These are phyloP conservation scores for Colletotrichum acutatum DNA, from an alignment of 2,329 filamentous ascomycete species.

Conservation along the genomic window DNA sequence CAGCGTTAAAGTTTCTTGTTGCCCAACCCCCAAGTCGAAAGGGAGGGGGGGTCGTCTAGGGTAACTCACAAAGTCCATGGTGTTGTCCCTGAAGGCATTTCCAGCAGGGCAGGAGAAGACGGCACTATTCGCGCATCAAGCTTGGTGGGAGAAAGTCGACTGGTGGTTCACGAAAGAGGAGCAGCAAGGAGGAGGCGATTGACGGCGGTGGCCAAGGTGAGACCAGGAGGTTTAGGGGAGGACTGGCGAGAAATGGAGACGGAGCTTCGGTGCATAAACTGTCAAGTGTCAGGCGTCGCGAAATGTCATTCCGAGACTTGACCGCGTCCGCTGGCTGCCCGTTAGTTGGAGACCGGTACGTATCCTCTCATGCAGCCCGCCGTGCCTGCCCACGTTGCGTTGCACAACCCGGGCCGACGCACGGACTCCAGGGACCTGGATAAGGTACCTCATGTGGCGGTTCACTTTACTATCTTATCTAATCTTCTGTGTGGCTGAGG, in stretches of 20 bases:
- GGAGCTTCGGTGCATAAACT: constrained; percentile 41
- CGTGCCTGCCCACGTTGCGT: background rate
- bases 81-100: constrained; percentile 57
- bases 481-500: background rate
- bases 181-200: background rate
- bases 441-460: background rate
- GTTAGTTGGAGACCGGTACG: constrained; percentile 1
- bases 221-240: background rate
- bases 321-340: constrained; percentile 20
- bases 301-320: constrained; percentile 41
- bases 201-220: background rate
- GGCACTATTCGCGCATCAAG: constrained; percentile 27
- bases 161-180: background rate
- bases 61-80: constrained; percentile 67
- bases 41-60: background rate
- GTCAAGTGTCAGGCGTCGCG: constrained; percentile 45
- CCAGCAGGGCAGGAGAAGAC: constrained; percentile 37
- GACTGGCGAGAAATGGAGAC: background rate
- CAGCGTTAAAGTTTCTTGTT: background rate
- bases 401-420: background rate
- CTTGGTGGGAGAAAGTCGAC: background rate
- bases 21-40: background rate
- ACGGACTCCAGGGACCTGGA: background rate
- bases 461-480: background rate
- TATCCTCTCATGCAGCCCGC: background rate